Evolutionary conservation across 805 yeast species (phyloP).

Genomic region (Myxozyma neotropica): DNA sequence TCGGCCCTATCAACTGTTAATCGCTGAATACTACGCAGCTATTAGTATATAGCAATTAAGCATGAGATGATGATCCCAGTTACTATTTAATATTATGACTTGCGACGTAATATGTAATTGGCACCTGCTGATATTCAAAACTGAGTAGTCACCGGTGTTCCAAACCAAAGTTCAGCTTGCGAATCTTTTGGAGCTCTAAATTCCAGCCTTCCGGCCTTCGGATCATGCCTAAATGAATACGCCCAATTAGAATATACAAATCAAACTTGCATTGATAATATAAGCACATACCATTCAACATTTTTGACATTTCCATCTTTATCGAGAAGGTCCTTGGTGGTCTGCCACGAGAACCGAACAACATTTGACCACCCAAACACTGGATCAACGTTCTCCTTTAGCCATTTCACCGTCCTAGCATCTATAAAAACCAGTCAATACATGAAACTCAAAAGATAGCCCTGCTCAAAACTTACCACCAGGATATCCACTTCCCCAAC

Average conservation of each 20-base stretch:
- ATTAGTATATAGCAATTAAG: too few species aligned
- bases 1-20: too few species aligned
- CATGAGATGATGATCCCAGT: too few species aligned
- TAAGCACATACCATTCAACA: conserved; percentile 20
- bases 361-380: conserved; percentile 85
- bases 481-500: conserved; percentile 92
- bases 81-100: too few species aligned
- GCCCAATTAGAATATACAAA: not conserved
- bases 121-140: conserved; percentile 1
- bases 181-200: conserved; percentile 6
- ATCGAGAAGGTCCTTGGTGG: conserved; percentile 70
- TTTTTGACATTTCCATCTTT: conserved; percentile 5
- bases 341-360: conserved; percentile 91
- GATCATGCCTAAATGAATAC: conserved; percentile 6
- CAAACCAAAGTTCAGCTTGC: conserved; percentile 16
- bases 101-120: too few species aligned
- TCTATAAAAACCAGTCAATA: conserved; percentile 49
- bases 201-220: conserved; percentile 7
- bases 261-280: not conserved
- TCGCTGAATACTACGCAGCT: too few species aligned
- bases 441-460: not conserved
- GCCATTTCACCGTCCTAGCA: conserved; percentile 81
- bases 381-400: conserved; percentile 61
- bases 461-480: conserved; percentile 41
- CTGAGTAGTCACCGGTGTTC: conserved; percentile 15